Evolutionary conservation across 106 monocot genomes (phyloP).

Genomic region (Platanthera guangdongensis): DNA sequence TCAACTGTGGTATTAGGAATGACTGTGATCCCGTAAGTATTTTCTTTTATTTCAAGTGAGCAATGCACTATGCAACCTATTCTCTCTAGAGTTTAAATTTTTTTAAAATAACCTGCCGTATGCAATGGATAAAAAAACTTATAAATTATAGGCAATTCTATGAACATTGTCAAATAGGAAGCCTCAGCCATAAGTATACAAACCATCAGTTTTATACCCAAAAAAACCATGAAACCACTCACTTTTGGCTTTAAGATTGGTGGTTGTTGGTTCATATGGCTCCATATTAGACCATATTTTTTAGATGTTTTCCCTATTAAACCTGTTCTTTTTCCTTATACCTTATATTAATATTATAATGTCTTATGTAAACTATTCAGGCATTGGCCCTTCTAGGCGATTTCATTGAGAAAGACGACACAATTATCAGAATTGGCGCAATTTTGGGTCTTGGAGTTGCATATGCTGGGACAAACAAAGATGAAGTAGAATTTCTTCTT

Average conservation of each 20-base stretch:
- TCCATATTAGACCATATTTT: too few relatives aligned
- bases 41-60: background rate
- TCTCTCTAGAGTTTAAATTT: background rate
- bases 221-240: too few relatives aligned
- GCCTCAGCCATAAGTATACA: too few relatives aligned
- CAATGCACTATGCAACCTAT: background rate
- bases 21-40: conserved; percentile 87
- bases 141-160: too few relatives aligned
- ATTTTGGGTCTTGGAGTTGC: conserved; percentile 96
- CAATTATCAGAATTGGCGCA: conserved; percentile 76
- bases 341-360: background rate
- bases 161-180: too few relatives aligned
- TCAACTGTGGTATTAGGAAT: conserved; percentile 85
- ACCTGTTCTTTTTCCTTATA: background rate
- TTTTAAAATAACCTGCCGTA: too few relatives aligned
- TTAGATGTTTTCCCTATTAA: background rate
- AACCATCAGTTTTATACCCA: too few relatives aligned
- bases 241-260: too few relatives aligned
- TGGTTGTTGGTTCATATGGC: too few relatives aligned
- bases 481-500: conserved; percentile 45
- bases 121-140: background rate
- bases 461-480: conserved; percentile 95
- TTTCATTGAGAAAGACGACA: conserved; percentile 75
- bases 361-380: conserved; percentile 20
- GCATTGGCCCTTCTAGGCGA: conserved; percentile 81